Percentiles rank a stretch among this genome's conserved stretches.
Evolutionary conservation across 768 basidiomycete species (phyloP).

Genomic region (Mycena amicta): DNA sequence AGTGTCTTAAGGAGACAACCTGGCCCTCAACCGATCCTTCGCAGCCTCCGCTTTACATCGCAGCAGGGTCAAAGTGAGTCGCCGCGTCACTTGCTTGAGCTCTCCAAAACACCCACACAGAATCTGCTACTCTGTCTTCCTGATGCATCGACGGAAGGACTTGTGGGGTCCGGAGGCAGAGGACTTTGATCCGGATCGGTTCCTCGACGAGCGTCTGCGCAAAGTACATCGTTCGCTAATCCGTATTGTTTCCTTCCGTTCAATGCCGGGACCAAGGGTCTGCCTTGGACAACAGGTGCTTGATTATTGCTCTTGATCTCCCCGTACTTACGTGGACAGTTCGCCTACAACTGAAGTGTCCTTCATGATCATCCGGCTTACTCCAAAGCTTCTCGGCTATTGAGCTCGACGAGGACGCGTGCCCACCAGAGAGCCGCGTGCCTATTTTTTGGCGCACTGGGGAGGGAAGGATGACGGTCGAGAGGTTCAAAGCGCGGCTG

Average conservation of each 20-base stretch:
- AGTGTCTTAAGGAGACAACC: no score
- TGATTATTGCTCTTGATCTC: conserved; percentile 13
- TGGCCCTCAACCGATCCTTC: conserved; percentile 26
- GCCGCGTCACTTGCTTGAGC: not conserved
- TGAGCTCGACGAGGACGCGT: conserved; percentile 34
- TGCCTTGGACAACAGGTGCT: not conserved
- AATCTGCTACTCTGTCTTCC: conserved; percentile 34
- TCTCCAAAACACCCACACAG: conserved; percentile 5
- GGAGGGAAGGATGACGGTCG: no score
- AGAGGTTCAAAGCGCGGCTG: no score
- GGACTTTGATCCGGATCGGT: conserved; percentile 54
- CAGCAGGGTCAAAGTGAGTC: conserved; percentile 30
- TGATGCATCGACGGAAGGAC: conserved; percentile 41
- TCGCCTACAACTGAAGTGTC: conserved; percentile 22
- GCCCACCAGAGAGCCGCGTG: conserved; percentile 31
- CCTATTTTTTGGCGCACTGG: no score
- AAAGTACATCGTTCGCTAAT: conserved; percentile 43
- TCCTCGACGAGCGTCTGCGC: conserved; percentile 47
- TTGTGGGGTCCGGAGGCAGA: conserved; percentile 53
- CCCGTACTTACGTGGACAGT: conserved; percentile 41
- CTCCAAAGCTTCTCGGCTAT: conserved; percentile 42
- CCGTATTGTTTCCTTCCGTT: conserved; percentile 52
- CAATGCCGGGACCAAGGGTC: no score
- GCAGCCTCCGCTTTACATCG: conserved; percentile 37
- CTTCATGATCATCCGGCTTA: conserved; percentile 33